These are phyloP conservation scores for Bipolaris zeicola DNA, from an alignment of 2,329 filamentous ascomycete species.

Conservation along the genomic window DNA sequence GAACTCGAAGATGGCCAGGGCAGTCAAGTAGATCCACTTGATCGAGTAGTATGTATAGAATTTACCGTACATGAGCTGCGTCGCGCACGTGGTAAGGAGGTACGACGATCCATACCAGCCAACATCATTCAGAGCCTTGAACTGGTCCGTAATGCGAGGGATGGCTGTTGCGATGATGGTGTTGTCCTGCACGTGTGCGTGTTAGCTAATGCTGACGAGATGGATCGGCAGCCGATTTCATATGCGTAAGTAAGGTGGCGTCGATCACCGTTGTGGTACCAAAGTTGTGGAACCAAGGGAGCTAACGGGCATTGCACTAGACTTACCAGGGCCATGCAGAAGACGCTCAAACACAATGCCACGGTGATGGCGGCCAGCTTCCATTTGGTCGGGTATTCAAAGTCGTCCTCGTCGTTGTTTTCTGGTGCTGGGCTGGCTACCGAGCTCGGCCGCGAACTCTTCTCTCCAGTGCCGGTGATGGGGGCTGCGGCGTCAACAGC, in stretches of 20 bases:
- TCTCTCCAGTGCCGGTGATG: slow-evolving; percentile 2
- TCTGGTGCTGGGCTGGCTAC: slow-evolving; percentile 15
- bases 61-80: slow-evolving; percentile 49
- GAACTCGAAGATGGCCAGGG: slow-evolving; percentile 57
- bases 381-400: slow-evolving; percentile 46
- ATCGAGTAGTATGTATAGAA: slow-evolving; percentile 55
- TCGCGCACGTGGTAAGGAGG: slow-evolving; percentile 51
- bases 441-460: slow-evolving; percentile 25
- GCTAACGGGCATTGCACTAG: background rate
- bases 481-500: slow-evolving; percentile 27
- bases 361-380: slow-evolving; percentile 42
- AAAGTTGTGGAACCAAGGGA: background rate
- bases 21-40: slow-evolving; percentile 55
- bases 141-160: slow-evolving; percentile 56
- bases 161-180: slow-evolving; percentile 58
- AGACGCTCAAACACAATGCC: slow-evolving; percentile 45
- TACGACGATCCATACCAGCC: slow-evolving; percentile 55
- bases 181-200: slow-evolving; percentile 45
- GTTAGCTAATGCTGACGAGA: slow-evolving; percentile 1
- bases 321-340: slow-evolving; percentile 47
- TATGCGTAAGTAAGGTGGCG: slow-evolving; percentile 2
- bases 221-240: background rate
- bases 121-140: slow-evolving; percentile 53
- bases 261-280: slow-evolving; percentile 6
- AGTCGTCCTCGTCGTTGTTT: slow-evolving; percentile 34